Percentiles rank a stretch among this genome's conserved stretches.
These are phyloP conservation scores for Oryza glaberrima DNA, from an alignment of 176 grass and related monocot genomes.

Conservation along the genomic window DNA sequence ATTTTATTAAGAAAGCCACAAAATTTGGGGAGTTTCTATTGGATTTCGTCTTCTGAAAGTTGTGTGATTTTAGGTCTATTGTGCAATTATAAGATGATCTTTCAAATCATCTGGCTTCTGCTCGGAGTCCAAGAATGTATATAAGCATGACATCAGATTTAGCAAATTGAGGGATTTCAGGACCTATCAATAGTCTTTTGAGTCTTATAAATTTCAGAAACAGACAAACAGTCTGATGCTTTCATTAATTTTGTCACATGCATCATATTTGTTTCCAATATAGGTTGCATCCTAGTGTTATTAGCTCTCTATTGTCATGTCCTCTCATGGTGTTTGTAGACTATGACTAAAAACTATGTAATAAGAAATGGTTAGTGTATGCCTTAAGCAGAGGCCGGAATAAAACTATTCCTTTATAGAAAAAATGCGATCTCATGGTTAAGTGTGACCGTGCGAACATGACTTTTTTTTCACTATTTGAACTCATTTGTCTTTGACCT, in stretches of 20 bases:
- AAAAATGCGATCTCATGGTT: too few relatives aligned
- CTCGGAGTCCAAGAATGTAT: not conserved
- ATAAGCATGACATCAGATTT: not conserved
- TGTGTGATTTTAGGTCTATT: not conserved
- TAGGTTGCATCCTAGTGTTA: not conserved
- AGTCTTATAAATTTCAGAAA: not conserved
- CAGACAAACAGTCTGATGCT: not conserved
- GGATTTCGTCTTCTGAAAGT: not conserved
- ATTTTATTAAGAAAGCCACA: not conserved
- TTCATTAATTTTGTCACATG: not conserved
- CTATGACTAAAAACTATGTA: too few relatives aligned
- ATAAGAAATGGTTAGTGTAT: too few relatives aligned
- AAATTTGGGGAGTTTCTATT: not conserved
- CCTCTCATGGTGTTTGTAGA: not conserved
- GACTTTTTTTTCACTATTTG: not conserved
- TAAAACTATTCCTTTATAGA: too few relatives aligned
- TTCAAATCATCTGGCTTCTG: not conserved
- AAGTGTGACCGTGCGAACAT: not conserved
- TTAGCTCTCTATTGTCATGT: not conserved
- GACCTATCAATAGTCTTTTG: not conserved
- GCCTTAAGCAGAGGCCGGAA: too few relatives aligned
- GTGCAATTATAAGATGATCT: not conserved
- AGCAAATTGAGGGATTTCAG: not conserved
- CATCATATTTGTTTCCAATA: not conserved
- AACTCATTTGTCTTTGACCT: not conserved